Evolutionary conservation across 768 basidiomycete genomes (phyloP).

Genomic region (Mycena pura): DNA sequence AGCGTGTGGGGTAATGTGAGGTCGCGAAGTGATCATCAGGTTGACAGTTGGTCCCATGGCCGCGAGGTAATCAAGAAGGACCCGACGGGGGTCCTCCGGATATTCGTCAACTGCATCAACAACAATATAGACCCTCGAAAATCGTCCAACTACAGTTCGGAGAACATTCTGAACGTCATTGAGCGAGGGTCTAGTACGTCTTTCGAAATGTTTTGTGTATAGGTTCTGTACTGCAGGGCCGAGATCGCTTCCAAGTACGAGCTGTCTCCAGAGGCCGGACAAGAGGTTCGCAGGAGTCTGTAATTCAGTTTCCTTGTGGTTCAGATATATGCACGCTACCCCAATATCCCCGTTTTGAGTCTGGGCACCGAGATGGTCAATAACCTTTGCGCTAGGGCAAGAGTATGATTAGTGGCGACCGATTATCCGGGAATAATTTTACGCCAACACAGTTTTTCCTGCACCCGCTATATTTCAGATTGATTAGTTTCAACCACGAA

Average conservation of each 20-base stretch:
- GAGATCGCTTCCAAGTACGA: background rate
- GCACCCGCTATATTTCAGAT: background rate
- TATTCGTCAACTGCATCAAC: background rate
- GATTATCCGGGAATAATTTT: no score
- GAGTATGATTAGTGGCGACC: no score
- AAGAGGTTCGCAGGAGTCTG: background rate
- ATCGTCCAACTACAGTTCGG: background rate
- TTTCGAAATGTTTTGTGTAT: background rate
- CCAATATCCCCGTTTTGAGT: background rate
- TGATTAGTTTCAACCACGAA: background rate
- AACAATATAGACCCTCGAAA: background rate
- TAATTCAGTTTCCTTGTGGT: background rate
- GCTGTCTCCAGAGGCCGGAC: background rate
- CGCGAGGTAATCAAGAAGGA: no score
- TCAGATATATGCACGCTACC: background rate
- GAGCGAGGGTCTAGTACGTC: background rate
- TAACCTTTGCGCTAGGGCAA: no score
- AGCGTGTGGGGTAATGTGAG: no score
- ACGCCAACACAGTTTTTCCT: constrained; percentile 5
- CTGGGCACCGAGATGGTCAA: background rate
- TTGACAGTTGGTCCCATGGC: no score
- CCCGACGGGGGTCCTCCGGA: background rate
- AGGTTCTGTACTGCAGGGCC: background rate
- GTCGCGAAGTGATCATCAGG: background rate
- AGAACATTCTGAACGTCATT: background rate